Conservation (phyloP, 257 asterid genomes). For the Anisodus tanguticus region DNA sequence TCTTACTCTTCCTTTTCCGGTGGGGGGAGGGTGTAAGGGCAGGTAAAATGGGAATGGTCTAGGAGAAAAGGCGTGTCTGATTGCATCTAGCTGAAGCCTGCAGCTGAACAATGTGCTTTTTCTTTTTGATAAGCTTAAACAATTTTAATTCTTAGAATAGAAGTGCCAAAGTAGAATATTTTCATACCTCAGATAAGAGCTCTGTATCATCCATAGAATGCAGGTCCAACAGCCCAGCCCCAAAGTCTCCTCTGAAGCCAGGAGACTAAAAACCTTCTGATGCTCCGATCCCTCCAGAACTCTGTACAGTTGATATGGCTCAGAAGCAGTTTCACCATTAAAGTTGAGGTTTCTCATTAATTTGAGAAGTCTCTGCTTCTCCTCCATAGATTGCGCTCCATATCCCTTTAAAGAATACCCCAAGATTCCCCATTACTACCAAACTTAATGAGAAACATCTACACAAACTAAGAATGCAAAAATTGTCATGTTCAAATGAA, state of each 20-base stretch:
- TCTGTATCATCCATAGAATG: constrained; percentile 99
- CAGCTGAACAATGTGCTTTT: constrained; percentile 33
- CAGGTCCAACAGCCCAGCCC: constrained; percentile 94
- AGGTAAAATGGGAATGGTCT: not conserved
- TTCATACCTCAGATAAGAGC: constrained; percentile 89
- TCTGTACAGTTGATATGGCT: constrained; percentile 77
- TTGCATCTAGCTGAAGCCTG: not conserved
- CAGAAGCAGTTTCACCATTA: constrained; percentile 81
- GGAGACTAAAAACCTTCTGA: constrained; percentile 77
- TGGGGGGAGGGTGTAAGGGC: not conserved
- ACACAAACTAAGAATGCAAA: not conserved
- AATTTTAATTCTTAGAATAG: not conserved
- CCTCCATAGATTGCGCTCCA: constrained; percentile 95
- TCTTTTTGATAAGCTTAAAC: not conserved
- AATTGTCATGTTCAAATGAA: not conserved
- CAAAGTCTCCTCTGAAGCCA: constrained; percentile 90
- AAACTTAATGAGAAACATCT: constrained; percentile 26
- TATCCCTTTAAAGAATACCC: constrained; percentile 57
- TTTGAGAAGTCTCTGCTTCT: constrained; percentile 93
- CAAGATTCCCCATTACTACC: constrained; percentile 5
- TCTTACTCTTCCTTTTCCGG: not conserved
- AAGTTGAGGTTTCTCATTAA: constrained; percentile 95
- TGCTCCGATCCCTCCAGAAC: constrained; percentile 66
- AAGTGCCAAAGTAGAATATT: constrained; percentile 22
- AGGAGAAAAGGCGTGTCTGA: not conserved